These are phyloP conservation scores for Paramecium sexaurelia DNA, from an alignment of 73 alveolate species.

Conservation along the genomic window DNA sequence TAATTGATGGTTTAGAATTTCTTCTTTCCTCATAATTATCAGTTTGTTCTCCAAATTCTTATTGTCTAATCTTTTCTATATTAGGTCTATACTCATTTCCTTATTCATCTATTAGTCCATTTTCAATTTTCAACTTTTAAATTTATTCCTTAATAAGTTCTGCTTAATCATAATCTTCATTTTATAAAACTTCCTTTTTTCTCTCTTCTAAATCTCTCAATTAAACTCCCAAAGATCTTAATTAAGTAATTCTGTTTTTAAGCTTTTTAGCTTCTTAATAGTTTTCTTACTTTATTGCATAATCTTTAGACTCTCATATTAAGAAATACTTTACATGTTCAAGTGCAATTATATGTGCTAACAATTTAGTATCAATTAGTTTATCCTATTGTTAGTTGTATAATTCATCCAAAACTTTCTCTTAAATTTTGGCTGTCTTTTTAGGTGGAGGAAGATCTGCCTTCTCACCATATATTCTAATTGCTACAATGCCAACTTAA, in stretches of 20 bases:
- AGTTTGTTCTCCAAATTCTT: neutral
- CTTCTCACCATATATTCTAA: constrained; percentile 51
- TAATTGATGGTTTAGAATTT: neutral
- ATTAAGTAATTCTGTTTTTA: constrained; percentile 56
- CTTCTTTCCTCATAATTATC: neutral
- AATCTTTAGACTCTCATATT: constrained; percentile 64
- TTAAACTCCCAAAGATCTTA: constrained; percentile 62
- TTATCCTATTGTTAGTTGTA: constrained; percentile 29
- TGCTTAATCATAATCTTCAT: constrained; percentile 71
- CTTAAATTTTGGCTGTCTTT: neutral
- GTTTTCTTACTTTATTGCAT: constrained; percentile 62
- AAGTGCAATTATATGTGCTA: constrained; percentile 25
- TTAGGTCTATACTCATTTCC: constrained; percentile 4
- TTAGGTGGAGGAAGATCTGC: constrained; percentile 58
- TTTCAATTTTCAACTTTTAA: neutral
- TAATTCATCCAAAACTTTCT: constrained; percentile 54
- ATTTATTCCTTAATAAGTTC: neutral
- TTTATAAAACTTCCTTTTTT: constrained; percentile 68
- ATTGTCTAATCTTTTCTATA: neutral
- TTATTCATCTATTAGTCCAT: constrained; percentile 27
- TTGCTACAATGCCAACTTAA: constrained; percentile 69
- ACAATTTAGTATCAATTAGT: neutral
- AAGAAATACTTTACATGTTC: constrained; percentile 49
- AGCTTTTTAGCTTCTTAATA: constrained; percentile 62
- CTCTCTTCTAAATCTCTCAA: constrained; percentile 45